phyloP scores from a whole-genome alignment of 129 eudicot genomes.

The Flaveria ramosissima region DNA sequence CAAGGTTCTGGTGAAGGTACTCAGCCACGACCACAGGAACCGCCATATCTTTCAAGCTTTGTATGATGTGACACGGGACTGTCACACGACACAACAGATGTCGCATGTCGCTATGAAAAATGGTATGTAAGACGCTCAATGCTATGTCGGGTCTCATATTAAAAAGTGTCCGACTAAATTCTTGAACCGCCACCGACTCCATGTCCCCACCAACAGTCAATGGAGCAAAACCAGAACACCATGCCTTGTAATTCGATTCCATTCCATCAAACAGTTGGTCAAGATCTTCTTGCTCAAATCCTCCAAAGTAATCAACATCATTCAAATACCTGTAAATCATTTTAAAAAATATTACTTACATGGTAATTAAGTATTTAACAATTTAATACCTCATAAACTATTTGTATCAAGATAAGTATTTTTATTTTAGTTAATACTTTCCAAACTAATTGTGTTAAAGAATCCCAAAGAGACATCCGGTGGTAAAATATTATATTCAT shows the following conservation, averaged over 20 bases:
- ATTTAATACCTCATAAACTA: too few relatives aligned
- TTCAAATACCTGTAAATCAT: constrained; percentile 60
- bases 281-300: constrained; percentile 82
- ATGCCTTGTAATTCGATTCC: constrained; percentile 77
- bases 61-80: constrained; percentile 85
- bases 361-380: too few relatives aligned
- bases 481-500: too few relatives aligned
- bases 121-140: constrained; percentile 64
- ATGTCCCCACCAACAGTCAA: constrained; percentile 87
- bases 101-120: constrained; percentile 77
- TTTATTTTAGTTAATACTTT: too few relatives aligned
- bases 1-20: constrained; percentile 83
- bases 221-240: constrained; percentile 94
- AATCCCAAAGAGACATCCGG: too few relatives aligned
- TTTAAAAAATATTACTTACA: too few relatives aligned
- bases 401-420: too few relatives aligned
- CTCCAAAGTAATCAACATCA: constrained; percentile 89
- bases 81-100: constrained; percentile 65
- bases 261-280: constrained; percentile 79
- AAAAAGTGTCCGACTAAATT: constrained; percentile 85
- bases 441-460: too few relatives aligned
- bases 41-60: constrained; percentile 91
- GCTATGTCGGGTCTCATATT: constrained; percentile 99
- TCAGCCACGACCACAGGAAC: constrained; percentile 94
- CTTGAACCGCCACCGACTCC: constrained; percentile 85